Evolutionary conservation across 371 early-diverging fungal species (phyloP), one percentile per base, ranked within the genome.

Genomic region (Batkoa obscura): DNA sequence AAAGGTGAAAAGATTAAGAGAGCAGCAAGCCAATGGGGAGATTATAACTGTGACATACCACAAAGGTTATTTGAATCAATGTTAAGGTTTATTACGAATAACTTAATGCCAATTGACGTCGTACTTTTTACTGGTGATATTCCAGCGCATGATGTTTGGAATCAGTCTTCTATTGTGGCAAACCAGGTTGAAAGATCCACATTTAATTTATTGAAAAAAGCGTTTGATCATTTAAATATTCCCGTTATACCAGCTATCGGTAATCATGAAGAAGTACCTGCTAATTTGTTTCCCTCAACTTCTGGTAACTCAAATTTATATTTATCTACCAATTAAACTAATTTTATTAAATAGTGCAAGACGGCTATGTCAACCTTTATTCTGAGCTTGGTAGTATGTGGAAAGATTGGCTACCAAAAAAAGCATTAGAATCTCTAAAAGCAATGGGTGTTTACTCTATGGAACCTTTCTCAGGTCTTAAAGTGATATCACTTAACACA

Each of bases 61-160:
- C 42, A 15, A 34, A 32, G 10, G 6, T 41, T 59, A 34, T 33
- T 59, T 15, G 55, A 59, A 36, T 45, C 39, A n/a, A 38, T 59
- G 56, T 33, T 59, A 4, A 42, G 55, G n/a, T 8, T 2, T 2
- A 62, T 65, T 17, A 67, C 64, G 59, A 30, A 69, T 54, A 31
- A 67, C 4, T 17, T 42, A 6, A 15, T 13, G 13, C 41, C 55
- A 4, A 8, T 55, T 9, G 55, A 55, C 34, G 1, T 55, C 4
- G 15, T 55, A 12, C 39, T 55, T 4, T 55, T 55, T 30, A 55
- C 55, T 9, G 55, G 55, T 2, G 55, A 55, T 30, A 43, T 55
- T 5, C 55, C 55, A 13, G 41, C 55, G 2, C 55, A 55, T 30
- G 55, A 55, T 38, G 55, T 55, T 3, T 55, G 55, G 55, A 55